A percentile compares a stretch with the other conserved stretches of the same genome.
Conservation (phyloP, 2,329 filamentous ascomycete species). For the Fusarium sp. region DNA sequence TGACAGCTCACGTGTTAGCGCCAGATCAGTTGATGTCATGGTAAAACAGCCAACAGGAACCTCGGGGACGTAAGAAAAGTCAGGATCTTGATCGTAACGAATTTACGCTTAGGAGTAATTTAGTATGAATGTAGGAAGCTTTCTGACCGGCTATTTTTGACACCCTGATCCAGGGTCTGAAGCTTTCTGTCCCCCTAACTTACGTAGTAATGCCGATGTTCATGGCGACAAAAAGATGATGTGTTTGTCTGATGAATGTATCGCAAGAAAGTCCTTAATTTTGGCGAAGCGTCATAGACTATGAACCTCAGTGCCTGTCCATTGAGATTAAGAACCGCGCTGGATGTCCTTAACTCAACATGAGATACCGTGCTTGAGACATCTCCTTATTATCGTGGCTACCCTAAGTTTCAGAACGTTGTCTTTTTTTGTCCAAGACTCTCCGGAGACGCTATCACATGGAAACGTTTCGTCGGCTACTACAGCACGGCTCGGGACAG, state of each 20-base stretch:
- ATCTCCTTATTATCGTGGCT: not conserved
- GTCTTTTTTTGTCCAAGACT: not conserved
- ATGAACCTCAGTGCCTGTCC: not conserved
- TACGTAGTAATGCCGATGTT: not conserved
- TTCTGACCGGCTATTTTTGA: not conserved
- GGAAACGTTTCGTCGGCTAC: constrained; percentile 19
- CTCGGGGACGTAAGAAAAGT: not conserved
- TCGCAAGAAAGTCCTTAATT: not conserved
- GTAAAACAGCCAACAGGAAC: not conserved
- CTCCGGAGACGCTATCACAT: constrained; percentile 26
- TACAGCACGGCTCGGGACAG: not conserved
- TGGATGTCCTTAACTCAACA: not conserved
- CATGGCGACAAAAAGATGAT: not conserved
- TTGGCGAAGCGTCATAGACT: not conserved
- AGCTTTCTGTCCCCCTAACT: not conserved
- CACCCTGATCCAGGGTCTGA: not conserved
- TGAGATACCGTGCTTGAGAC: not conserved
- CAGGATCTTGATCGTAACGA: not conserved
- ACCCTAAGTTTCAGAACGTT: not conserved
- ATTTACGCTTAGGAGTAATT: too few species aligned
- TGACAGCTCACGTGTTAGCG: constrained; percentile 31
- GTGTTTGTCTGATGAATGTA: not conserved
- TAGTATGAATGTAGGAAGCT: not conserved
- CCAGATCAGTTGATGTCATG: constrained; percentile 37
- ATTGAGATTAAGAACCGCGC: not conserved